Conservation (phyloP, 1,284 basidiomycete genomes). For the Bondarzewia mesenterica region DNA sequence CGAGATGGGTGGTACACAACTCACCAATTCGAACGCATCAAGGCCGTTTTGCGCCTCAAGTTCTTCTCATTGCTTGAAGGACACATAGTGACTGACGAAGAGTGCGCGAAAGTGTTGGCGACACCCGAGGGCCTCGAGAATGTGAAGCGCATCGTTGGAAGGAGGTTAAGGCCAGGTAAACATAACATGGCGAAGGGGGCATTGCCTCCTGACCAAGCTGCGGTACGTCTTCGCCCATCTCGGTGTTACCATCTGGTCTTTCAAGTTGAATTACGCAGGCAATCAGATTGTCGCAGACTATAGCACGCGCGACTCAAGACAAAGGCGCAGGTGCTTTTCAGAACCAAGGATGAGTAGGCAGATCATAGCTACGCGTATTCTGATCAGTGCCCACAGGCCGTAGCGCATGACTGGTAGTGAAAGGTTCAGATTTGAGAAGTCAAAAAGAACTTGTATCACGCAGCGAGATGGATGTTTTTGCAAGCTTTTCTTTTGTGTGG, state of each 20-base stretch:
- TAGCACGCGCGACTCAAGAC: not conserved
- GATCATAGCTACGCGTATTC: too few species aligned
- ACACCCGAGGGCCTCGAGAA: conserved; percentile 36
- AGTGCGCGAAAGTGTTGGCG: conserved; percentile 50
- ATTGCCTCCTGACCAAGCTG: conserved; percentile 69
- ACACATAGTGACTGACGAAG: conserved; percentile 58
- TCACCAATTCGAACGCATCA: conserved; percentile 73
- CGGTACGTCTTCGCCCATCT: conserved; percentile 38
- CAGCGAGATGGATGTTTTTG: conserved; percentile 7
- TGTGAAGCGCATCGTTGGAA: conserved; percentile 29
- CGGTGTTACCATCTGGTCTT: not conserved
- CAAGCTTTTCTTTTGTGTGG: conserved; percentile 9
- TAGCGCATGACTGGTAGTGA: too few species aligned
- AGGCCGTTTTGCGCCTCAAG: conserved; percentile 77
- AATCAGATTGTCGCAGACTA: conserved; percentile 28
- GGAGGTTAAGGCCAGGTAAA: conserved; percentile 53
- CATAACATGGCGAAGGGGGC: conserved; percentile 85
- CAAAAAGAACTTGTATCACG: too few species aligned
- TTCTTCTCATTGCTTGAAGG: conserved; percentile 81
- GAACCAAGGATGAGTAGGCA: not conserved
- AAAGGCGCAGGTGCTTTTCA: not conserved
- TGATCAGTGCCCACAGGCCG: too few species aligned
- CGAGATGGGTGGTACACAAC: conserved; percentile 82
- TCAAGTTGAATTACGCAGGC: conserved; percentile 29
- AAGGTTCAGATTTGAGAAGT: too few species aligned